These are phyloP conservation scores for Wickerhamiella azyma DNA, from an alignment of 805 yeast species.

Conservation along the genomic window DNA sequence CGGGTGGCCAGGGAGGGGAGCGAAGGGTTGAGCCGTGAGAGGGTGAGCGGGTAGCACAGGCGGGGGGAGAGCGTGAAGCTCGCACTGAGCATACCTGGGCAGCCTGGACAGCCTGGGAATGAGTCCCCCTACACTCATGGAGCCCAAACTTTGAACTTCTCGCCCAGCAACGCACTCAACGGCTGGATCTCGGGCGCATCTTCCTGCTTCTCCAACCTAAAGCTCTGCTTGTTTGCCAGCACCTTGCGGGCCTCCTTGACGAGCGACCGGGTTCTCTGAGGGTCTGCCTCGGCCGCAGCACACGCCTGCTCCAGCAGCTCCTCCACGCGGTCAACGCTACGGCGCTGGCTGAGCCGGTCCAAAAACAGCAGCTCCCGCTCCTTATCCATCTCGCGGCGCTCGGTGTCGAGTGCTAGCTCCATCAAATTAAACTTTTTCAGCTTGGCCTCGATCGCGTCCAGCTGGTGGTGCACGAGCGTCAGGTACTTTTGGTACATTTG, in stretches of 20 bases:
- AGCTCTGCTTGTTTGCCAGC: background rate
- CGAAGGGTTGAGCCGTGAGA: too few species aligned
- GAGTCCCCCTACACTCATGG: background rate
- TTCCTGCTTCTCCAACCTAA: conserved; percentile 1
- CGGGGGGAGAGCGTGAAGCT: too few species aligned
- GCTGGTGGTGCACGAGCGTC: conserved; percentile 54
- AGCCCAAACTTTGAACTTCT: conserved; percentile 10
- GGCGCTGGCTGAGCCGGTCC: conserved; percentile 58
- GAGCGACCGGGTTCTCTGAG: conserved; percentile 17
- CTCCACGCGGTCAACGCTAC: conserved; percentile 43
- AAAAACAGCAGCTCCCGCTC: conserved; percentile 36
- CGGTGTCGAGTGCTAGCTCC: conserved; percentile 40
- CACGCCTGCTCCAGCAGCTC: conserved; percentile 38
- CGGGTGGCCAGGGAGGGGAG: too few species aligned
- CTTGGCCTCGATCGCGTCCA: conserved; percentile 63
- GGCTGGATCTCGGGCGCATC: conserved; percentile 4
- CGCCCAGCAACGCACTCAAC: conserved; percentile 7
- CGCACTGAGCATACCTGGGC: too few species aligned
- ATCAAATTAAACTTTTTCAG: conserved; percentile 49
- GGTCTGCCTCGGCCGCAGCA: conserved; percentile 20
- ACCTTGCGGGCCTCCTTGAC: conserved; percentile 16
- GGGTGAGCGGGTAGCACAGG: too few species aligned
- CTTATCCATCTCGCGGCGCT: conserved; percentile 31
- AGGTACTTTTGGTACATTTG: conserved; percentile 45
- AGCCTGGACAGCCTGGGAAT: too few species aligned